Evolutionary conservation across 495 filamentous ascomycete species (phyloP).

Genomic region (Tuber calosporum): DNA sequence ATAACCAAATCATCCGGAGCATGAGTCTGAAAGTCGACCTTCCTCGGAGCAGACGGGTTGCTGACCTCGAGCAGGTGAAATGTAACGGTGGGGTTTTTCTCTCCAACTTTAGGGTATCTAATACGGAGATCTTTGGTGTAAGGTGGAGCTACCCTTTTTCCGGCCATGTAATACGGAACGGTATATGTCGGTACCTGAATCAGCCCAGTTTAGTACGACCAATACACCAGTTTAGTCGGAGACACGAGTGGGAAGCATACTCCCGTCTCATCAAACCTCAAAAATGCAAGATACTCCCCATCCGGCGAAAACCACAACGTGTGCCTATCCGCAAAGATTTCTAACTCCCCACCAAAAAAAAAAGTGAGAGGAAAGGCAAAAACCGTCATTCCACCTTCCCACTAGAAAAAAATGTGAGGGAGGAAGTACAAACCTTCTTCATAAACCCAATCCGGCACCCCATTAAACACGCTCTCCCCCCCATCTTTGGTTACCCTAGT

Average conservation of each 20-base stretch:
- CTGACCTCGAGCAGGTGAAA: constrained; percentile 48
- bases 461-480: constrained; percentile 52
- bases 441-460: constrained; percentile 58
- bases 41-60: constrained; percentile 31
- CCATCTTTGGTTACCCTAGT: constrained; percentile 52
- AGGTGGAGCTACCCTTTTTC: constrained; percentile 45
- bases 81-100: constrained; percentile 50
- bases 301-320: constrained; percentile 56
- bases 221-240: not conserved
- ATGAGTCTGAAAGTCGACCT: constrained; percentile 47
- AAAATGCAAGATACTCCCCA: constrained; percentile 51
- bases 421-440: constrained; percentile 46
- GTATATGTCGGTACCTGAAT: constrained; percentile 48
- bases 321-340: constrained; percentile 50
- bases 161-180: constrained; percentile 54
- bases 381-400: constrained; percentile 12
- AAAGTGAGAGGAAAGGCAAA: not conserved
- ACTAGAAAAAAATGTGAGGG: not conserved
- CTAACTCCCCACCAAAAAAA: constrained; percentile 24
- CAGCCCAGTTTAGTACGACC: not conserved
- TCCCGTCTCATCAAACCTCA: constrained; percentile 55
- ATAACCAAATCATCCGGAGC: constrained; percentile 50
- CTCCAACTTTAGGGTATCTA: constrained; percentile 55
- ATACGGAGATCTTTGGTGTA: constrained; percentile 51
- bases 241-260: constrained; percentile 34